Percentiles rank a stretch among this genome's conserved stretches.
Evolutionary conservation across 169 alveolate genomes (phyloP).

Genomic region (Perkinsus chesapeaki): DNA sequence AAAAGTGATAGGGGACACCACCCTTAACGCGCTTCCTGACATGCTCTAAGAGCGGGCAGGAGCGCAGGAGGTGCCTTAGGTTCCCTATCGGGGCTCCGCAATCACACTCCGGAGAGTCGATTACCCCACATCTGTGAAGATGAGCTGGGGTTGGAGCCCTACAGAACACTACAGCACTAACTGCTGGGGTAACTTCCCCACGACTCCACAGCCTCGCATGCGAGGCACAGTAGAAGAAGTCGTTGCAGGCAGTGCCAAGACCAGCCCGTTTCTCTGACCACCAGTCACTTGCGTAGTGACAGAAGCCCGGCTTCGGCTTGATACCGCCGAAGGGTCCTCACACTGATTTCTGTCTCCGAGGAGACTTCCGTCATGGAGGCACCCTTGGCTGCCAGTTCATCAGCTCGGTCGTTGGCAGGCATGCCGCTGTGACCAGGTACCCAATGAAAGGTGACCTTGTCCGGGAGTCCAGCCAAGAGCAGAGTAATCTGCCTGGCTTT

Average conservation of each 20-base stretch:
- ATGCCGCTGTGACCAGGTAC: not conserved
- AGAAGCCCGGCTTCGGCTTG: not conserved
- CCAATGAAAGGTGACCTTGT: not conserved
- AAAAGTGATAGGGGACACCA: not conserved
- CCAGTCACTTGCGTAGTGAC: not conserved
- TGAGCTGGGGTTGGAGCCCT: not conserved
- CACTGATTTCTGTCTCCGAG: not conserved
- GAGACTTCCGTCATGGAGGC: constrained; percentile 2
- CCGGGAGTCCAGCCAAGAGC: not conserved
- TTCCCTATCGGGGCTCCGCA: not conserved
- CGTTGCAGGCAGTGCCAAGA: not conserved
- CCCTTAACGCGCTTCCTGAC: not conserved
- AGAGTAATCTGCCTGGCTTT: not conserved
- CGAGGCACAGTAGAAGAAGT: not conserved
- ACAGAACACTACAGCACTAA: not conserved
- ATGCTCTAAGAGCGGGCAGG: not conserved
- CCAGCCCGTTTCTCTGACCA: not conserved
- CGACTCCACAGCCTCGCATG: not conserved
- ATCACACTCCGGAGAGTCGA: not conserved
- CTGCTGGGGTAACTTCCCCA: not conserved
- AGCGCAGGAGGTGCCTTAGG: not conserved
- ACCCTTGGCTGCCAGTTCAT: not conserved
- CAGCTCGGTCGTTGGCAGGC: not conserved
- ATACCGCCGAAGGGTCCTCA: not conserved
- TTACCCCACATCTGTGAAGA: not conserved